These are phyloP conservation scores for Pleoardoris graminearum DNA, from an alignment of 2,329 filamentous ascomycete genomes.

Conservation along the genomic window DNA sequence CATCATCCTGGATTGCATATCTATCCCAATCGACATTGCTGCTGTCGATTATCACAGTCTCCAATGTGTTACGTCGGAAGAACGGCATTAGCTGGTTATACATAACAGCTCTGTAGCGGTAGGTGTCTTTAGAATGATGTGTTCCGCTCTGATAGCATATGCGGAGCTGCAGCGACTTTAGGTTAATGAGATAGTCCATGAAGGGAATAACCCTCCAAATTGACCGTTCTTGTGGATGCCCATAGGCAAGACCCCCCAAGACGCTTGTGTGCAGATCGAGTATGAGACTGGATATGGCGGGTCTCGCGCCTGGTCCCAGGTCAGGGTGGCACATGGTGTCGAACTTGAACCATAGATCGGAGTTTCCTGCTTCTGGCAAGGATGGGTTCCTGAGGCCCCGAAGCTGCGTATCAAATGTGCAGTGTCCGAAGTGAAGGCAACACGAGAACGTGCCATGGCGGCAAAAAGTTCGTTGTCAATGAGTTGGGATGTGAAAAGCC, in stretches of 20 bases:
- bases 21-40: background rate
- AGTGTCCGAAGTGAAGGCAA: background rate
- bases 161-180: background rate
- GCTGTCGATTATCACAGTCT: background rate
- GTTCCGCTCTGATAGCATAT: background rate
- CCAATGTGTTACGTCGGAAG: background rate
- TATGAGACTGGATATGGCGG: background rate
- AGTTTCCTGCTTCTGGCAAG: too few species aligned
- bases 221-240: too few species aligned
- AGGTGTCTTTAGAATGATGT: background rate
- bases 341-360: too few species aligned
- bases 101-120: background rate
- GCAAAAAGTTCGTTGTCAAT: background rate
- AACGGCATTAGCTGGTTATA: background rate
- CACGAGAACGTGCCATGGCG: background rate
- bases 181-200: background rate
- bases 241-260: background rate
- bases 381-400: too few species aligned
- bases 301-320: too few species aligned
- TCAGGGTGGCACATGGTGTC: too few species aligned
- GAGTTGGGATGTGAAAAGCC: background rate
- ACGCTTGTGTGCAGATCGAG: background rate
- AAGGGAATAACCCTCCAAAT: too few species aligned
- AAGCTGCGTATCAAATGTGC: too few species aligned
- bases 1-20: background rate